These are phyloP conservation scores for Verbena officinalis DNA, from an alignment of 257 asterid species.

Conservation along the genomic window DNA sequence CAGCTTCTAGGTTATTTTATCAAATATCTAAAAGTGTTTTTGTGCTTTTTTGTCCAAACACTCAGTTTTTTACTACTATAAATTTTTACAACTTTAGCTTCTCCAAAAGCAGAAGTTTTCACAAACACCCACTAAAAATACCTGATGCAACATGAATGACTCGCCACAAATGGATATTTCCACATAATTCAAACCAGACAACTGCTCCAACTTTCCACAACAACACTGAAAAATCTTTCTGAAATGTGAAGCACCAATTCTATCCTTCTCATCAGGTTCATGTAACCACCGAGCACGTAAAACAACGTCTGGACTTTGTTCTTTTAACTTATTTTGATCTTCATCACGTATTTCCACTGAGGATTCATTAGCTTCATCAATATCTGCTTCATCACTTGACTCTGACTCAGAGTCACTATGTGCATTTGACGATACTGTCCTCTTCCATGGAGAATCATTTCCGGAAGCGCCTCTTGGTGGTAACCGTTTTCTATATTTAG, in stretches of 20 bases:
- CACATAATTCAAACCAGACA: conserved; percentile 58
- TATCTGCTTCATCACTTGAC: conserved; percentile 55
- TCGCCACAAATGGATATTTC: conserved; percentile 89
- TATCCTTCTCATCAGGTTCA: conserved; percentile 84
- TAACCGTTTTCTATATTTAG: conserved; percentile 68
- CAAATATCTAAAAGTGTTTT: too few species aligned
- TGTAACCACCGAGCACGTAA: conserved; percentile 80
- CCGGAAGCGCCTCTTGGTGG: conserved; percentile 36
- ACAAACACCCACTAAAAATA: conserved; percentile 31
- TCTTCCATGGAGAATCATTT: conserved; percentile 32
- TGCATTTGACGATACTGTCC: conserved; percentile 30
- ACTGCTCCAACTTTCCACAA: conserved; percentile 76
- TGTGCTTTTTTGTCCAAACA: too few species aligned
- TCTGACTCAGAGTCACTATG: conserved; percentile 46
- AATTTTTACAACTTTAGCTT: too few species aligned
- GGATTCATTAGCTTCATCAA: conserved; percentile 36
- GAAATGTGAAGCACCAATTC: conserved; percentile 78
- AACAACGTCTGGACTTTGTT: conserved; percentile 35
- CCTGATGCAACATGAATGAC: conserved; percentile 99
- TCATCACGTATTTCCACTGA: conserved; percentile 26
- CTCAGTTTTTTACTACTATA: too few species aligned
- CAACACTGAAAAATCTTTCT: conserved; percentile 74
- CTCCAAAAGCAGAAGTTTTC: too few species aligned
- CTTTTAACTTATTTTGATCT: conserved; percentile 34
- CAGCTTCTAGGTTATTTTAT: too few species aligned